Percentiles rank a stretch among this genome's conserved stretches.
These are phyloP conservation scores for Wallacemonas sp. DNA, from an alignment of 208 protist species.

Conservation along the genomic window DNA sequence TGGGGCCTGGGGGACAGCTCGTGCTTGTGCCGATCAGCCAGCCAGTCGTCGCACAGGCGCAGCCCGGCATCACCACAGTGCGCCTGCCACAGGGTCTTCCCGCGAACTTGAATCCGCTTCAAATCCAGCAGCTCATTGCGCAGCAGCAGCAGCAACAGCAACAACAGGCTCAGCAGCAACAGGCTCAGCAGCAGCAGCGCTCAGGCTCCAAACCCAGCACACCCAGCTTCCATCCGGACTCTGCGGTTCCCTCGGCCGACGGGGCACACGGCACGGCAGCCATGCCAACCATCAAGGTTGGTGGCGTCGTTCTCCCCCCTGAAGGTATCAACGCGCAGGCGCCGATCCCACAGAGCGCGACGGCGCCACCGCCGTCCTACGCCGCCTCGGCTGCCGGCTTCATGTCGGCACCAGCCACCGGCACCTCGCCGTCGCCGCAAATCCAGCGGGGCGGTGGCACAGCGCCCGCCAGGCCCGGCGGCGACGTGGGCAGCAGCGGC, in stretches of 20 bases:
- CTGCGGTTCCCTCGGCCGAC: not conserved
- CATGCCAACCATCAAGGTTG: conserved; percentile 10
- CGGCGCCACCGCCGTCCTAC: conserved; percentile 2
- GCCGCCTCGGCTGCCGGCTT: not conserved
- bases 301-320: conserved; percentile 1
- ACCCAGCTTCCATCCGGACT: not conserved
- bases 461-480: not conserved
- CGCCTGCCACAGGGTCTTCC: conserved; percentile 1
- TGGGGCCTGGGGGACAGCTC: conserved; percentile 35
- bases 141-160: conserved; percentile 20
- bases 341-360: conserved; percentile 7
- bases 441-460: not conserved
- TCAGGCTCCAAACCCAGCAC: not conserved
- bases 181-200: conserved; percentile 14
- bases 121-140: not conserved
- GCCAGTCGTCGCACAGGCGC: conserved; percentile 15
- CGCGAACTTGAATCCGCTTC: not conserved
- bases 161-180: conserved; percentile 21
- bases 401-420: not conserved
- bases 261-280: not conserved
- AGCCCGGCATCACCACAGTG: conserved; percentile 20
- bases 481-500: not conserved
- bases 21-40: conserved; percentile 31
- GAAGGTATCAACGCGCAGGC: not conserved
- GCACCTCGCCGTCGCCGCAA: not conserved